Conservation (phyloP, 345 rosid genomes). For the Sisymbrium irio region DNA sequence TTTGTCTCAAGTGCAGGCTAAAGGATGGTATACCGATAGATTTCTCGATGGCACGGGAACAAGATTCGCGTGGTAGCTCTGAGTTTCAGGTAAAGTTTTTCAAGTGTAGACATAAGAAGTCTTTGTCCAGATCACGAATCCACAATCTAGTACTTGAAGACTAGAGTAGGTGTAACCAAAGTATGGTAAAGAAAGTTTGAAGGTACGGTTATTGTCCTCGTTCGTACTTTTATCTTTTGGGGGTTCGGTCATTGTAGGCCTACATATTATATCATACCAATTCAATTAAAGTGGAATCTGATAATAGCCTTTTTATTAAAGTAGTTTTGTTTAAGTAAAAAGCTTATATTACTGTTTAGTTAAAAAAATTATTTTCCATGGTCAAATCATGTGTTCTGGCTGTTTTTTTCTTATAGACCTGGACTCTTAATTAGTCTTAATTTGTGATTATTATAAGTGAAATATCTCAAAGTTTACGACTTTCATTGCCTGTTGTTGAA, state of each 20-base stretch:
- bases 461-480: neutral
- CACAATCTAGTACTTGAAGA: constrained; percentile 4
- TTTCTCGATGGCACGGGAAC: constrained; percentile 81
- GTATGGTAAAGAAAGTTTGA: constrained; percentile 7
- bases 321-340: neutral
- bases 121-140: constrained; percentile 19
- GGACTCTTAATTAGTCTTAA: constrained; percentile 21
- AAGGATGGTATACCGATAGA: constrained; percentile 94
- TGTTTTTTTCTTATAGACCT: neutral
- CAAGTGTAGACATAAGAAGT: constrained; percentile 15
- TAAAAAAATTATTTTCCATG: neutral
- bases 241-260: neutral
- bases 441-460: constrained; percentile 1
- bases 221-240: constrained; percentile 12
- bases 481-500: neutral
- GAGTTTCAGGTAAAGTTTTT: constrained; percentile 1
- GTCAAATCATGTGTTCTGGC: constrained; percentile 32
- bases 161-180: constrained; percentile 26
- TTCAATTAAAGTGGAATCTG: constrained; percentile 23
- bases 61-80: constrained; percentile 60
- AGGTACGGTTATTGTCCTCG: constrained; percentile 35
- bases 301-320: constrained; percentile 6
- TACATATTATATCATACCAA: neutral
- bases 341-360: neutral
- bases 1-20: constrained; percentile 58